Base-by-base conservation (phyloP, 352 stramenopile species). In the Lagenidium sp. region DNA sequence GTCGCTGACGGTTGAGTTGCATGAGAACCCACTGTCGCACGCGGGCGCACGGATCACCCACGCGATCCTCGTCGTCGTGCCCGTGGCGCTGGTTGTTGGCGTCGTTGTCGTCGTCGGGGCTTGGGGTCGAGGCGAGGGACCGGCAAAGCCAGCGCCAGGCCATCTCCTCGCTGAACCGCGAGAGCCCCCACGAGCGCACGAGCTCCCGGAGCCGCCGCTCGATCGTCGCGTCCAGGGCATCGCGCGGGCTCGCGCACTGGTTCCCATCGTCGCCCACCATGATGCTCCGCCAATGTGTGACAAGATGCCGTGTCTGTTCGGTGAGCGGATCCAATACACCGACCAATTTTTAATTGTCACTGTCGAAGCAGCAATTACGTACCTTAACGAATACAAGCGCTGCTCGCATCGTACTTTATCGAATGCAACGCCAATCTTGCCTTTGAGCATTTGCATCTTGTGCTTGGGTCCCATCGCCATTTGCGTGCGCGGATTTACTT, bases 11-110 rank as follows among this genome's bases (percentile, higher is more conserved):
- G 47, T 90, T 91, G 13, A 94, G 47, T 44, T 88, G 68, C 58
- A 75, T 45, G 19, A 90, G 36, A 13, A 90, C 47, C 82, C 78
- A 94, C 46, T 68, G 50, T 28, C 70, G 62, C 36, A 94, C 36
- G 4, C 64, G 60, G 21, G 39, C 44, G 20, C 81, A 60, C 19
- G 57, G 48, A n/a, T 60, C 50, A 13, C 36, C 24, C 12, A 20
- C n/a, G 3, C 50, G 28, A 6, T 63, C 49, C 4, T 65, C 44
- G 25, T 44, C 41, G n/a, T n/a, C n/a, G n/a, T n/a, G n/a, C n/a
- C n/a, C n/a, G n/a, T n/a, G n/a, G n/a, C n/a, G n/a, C n/a, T n/a
- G n/a, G n/a, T n/a, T n/a, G n/a, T n/a, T n/a, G n/a, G n/a, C n/a
- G n/a, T n/a, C n/a, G n/a, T n/a, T n/a, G n/a, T n/a, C n/a, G n/a